Base-by-base conservation (phyloP, 140 eudicot genomes). In the Senecio squalidus region DNA sequence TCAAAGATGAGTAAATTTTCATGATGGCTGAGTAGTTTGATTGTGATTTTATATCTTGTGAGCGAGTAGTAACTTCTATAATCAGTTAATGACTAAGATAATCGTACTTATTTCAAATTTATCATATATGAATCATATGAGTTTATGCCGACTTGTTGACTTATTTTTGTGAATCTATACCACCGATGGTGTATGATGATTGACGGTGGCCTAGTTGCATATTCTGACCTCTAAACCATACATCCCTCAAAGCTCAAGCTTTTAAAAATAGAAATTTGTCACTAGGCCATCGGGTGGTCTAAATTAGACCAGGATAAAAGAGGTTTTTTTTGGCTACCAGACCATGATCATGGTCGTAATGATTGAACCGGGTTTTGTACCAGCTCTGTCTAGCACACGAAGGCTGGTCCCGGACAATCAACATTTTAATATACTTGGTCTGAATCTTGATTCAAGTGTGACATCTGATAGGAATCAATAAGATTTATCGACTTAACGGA, bases 1-100 rank as follows among this genome's bases (percentile, higher is more conserved):
- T 27, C 31, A 55, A 72, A 55, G 72, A 55, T 36, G 77, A 72
- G 31, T 72, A 47, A 56, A 49, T 15, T 33, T 34, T 45, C 61
- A 33, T 21, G 46, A 62, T 28, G 50, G 62, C 21, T 6, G n/a
- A 40, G 15, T 66, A 14, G 57, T 28, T 28, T 63, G 50, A 4
- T 45, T 18, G 45, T 56, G 33, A 59, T 26, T 54, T 38, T 20
- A 21, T 61, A 45, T 46, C 30, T 31, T 29, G 22, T 4, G 43
- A 51, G 28, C 15, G 22, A 45, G 51, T 55, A 22, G 28, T 45
- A 36, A 55, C 59, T 71, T 8, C 17, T 44, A 62, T 54, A 33
- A 14, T 60, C 53, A 40, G 6, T 53, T 18, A 51, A 54, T 31
- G 76, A 62, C 51, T 15, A 22, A 14, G 46, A 71, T 20, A 33